Conservation (phyloP, 148 eudicot genomes). For the Agrostemma githago region DNA sequence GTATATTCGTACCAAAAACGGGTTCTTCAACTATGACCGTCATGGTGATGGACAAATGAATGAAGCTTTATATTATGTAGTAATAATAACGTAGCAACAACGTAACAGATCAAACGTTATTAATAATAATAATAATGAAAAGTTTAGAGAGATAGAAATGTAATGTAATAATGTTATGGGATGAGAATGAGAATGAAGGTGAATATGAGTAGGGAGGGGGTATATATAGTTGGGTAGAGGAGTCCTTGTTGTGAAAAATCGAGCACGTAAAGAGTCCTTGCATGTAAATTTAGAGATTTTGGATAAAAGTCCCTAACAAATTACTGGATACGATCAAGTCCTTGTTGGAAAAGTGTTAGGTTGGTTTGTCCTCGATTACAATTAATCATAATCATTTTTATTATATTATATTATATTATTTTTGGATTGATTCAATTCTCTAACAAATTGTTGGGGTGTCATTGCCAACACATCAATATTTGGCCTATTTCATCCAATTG, state of each 20-base stretch:
- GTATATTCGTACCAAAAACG: conserved; percentile 27
- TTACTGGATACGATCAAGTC: conserved; percentile 16
- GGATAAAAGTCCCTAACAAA: conserved; percentile 12
- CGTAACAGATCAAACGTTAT: not conserved
- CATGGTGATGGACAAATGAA: conserved; percentile 13
- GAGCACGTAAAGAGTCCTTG: conserved; percentile 23
- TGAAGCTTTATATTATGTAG: not conserved
- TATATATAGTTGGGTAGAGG: conserved; percentile 16
- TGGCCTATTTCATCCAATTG: conserved; percentile 2
- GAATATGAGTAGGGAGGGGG: not conserved
- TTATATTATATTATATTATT: too few relatives aligned
- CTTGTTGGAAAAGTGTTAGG: conserved; percentile 3
- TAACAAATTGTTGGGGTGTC: conserved; percentile 5
- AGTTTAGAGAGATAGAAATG: not conserved
- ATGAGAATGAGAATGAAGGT: too few relatives aligned
- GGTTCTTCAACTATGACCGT: conserved; percentile 34
- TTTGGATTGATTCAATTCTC: not conserved
- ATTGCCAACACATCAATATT: conserved; percentile 15
- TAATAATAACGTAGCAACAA: not conserved
- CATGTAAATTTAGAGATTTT: conserved; percentile 14
- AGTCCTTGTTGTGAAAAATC: conserved; percentile 15
- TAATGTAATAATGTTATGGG: not conserved
- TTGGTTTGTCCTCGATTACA: conserved; percentile 18
- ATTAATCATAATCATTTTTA: conserved; percentile 9
- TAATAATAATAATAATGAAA: not conserved